Base-by-base conservation (phyloP, 441 rosid genomes). In the Kokia cookei region DNA sequence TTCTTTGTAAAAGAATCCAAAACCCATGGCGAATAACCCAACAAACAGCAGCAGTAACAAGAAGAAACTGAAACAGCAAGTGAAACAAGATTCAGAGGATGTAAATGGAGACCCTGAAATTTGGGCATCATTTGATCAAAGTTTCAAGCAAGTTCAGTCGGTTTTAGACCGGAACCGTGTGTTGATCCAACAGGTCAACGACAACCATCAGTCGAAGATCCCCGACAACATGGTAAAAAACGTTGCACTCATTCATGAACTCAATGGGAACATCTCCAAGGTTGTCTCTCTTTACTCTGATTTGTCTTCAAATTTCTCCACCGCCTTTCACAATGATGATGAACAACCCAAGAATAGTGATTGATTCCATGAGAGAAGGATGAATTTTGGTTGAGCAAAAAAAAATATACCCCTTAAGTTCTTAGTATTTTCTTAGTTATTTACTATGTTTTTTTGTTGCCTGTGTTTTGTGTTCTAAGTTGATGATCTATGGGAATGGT, bases 171-270 rank as follows among this genome's bases (percentile, higher is more conserved):
- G 98, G 79, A 94, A 94, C 85, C 78, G 97, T 60, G 81, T 64
- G 10, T 74, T 94, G 83, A 94, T 91, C 54, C 91, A 61, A 8
- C 97, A 92, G 71, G 97, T 94, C 72, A 91, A 94, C 84, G 95
- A 91, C 59, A 94, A 94, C 69, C 98, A 94, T 68, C 95, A 89
- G 81, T 94, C 98, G 0, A 86, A 80, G 78, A 82, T 77, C 54
- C 86, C 93, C 0, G 89, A 85, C 73, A 92, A 92, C 79, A 94
- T 94, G 98, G 90, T 87, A 5, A 90, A 91, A 77, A 94, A 94
- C 86, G 98, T 94, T 0, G 88, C 90, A 48, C 79, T 94, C 79
- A 94, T 94, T 27, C 91, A 92, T 55, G 97, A 94, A 73, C 83
- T 94, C 71, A 94, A 94, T 24, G 88, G 90, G 64, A 94, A 94